Evolutionary conservation across 495 filamentous ascomycete genomes (phyloP), one percentile per base, ranked within the genome.

Genomic region (Recurvomyces mirabilis): DNA sequence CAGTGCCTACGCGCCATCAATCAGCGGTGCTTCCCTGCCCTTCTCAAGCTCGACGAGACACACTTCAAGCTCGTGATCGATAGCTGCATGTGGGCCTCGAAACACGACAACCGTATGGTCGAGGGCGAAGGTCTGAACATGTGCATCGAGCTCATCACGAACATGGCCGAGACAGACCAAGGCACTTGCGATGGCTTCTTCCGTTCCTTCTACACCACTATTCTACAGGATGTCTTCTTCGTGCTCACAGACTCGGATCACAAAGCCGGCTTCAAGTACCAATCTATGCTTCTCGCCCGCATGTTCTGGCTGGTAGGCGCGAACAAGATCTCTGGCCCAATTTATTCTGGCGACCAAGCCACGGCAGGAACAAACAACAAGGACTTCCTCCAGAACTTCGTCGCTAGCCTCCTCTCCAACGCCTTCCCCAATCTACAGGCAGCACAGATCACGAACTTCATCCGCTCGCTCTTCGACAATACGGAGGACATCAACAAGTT

Each of bases 1-100:
- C 93, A 91, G 62, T 70, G 96, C 22, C 74, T 99, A 13, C 75
- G 93, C 55, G 84, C 88, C 11, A 94, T 99, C 66, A 99, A 99
- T 57, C 66, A 94, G 4, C 81, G 87, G 61, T 96, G 93, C 63
- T 99, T 99, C 77, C 84, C 81, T 22, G 71, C 91, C 6, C 72
- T 99, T 6, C 72, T 99, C 39, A 89, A 88, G 60, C 78, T 99
- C 3, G 91, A 99, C 62, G 85, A 79, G 40, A 76, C 84, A 14
- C 88, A 95, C 60, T 96, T 99, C 74, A 96, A 96, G 62, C 93
- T 96, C 57, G 91, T 99, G 55, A 96, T 99, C 52, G 91, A 99
- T 58, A 89, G 89, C 20, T 99, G 91, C 73, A 82, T 96, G 78
- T 99, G 91, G 91, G 91, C 91, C 9, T 94, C 87, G 67, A 99